Base-by-base conservation (phyloP, 2,329 filamentous ascomycete genomes). In the Trichoderma asperellum region DNA sequence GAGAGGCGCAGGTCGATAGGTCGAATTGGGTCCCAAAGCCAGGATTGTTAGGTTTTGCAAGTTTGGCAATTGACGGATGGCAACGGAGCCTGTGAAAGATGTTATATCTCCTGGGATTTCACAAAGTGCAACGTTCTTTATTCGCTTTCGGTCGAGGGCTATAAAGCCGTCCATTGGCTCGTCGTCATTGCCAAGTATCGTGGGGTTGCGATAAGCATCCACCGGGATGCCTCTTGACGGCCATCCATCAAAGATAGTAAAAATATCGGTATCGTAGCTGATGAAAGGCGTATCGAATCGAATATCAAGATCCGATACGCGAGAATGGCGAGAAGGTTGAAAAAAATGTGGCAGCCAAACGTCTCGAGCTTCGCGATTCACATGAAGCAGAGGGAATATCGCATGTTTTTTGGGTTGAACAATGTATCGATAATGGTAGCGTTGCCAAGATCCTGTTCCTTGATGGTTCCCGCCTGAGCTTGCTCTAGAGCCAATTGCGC, bases 231-330 rank as follows among this genome's bases (percentile, higher is more conserved):
- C 62, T 16, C 37, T 43, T 4, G 49, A 43, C n/a, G 62, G 62
- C 49, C 49, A 65, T 21, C 62, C 62, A 12, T 65, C 52, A 32
- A 65, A 65, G 6, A 65, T 4, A 29, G 62, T 43, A 21, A 65
- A 65, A n/a, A 56, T 56, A 24, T 65, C 62, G 1, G 52, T 65
- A 3, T 65, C 62, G n/a, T 65, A 65, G 62, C 62, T 65, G 6
- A 65, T 65, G 8, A 65, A 65, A 6, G 62, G 62, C 5, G 62
- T 65, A 18, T 65, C 62, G 27, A 65, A 65, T 18, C 62, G 52
- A 43, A 65, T 65, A 34, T 32, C 35, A 18, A 65, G 18, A 57
- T 43, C 24, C 8, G 62, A 47, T n/a, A 55, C 24, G 0, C 40
- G 24, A n/a, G 8, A 57, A 24, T 43, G 27, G 16, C 52, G 62